Base-by-base conservation (phyloP, 2,329 filamentous ascomycete species). In the Drechslerella stenobrocha region DNA sequence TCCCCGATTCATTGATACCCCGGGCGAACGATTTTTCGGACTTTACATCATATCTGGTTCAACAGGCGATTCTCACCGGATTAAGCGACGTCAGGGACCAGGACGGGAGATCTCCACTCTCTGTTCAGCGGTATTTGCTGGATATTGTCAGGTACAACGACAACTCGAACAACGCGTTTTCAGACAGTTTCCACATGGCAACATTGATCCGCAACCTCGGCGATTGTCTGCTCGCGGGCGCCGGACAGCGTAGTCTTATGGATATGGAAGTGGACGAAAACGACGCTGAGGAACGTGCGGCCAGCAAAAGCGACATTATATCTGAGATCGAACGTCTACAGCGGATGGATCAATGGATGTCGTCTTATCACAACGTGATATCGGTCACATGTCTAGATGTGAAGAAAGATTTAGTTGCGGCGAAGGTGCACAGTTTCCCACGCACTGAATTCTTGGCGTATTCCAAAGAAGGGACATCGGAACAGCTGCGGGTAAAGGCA, bases 91-190 rank as follows among this genome's bases (percentile, higher is more conserved):
- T 97, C 47, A 85, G 90, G 51, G 87, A 92, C 73, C 79, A 80
- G 35, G 82, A 86, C 56, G 88, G 90, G 34, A 87, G 84, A 73
- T 91, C 90, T 55, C 91, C 92, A 0, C 80, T 87, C 73, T 81
- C 86, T 52, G 90, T 90, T 3, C 88, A 91, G 60, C 83, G 84
- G 35, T 95, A 96, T 75, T 83, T 98, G 47, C 83, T 95, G 20
- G 90, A 96, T 72, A 88, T 95, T 74, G 80, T 98, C 30, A 87
- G 88, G 48, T 92, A 90, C 78, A 98, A 98, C 74, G 91, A 98
- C 77, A 98, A 98, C 74, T 86, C 88, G 1, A 87, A 88, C 66
- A 98, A 98, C 73, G 79, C 79, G 73, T 95, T 84, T 74, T 96
- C 91, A 3, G 95, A 98, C 73, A 87, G 91, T 70, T 86, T 89